Conservation (phyloP, 768 basidiomycete species). For the Termitomyces heimii region DNA sequence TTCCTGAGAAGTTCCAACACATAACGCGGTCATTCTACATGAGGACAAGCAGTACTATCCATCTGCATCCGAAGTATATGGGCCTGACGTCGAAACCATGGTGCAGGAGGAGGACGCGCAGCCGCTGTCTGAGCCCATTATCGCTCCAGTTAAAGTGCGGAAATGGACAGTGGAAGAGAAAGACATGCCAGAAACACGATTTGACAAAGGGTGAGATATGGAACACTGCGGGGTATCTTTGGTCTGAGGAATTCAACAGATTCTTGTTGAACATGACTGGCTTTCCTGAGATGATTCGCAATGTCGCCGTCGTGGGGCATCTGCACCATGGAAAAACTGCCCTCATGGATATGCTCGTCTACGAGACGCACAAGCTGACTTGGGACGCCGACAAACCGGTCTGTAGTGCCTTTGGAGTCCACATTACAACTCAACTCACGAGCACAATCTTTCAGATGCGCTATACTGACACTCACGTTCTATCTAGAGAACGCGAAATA, state of each 20-base stretch:
- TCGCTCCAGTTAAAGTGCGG: slow-evolving; percentile 91
- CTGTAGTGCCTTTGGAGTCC: slow-evolving; percentile 21
- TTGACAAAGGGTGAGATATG: slow-evolving; percentile 81
- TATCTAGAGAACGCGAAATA: slow-evolving; percentile 84
- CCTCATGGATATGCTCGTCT: slow-evolving; percentile 93
- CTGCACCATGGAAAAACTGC: slow-evolving; percentile 98
- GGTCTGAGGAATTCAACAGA: slow-evolving; percentile 32
- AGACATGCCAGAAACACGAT: slow-evolving; percentile 94
- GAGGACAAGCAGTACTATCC: slow-evolving; percentile 99
- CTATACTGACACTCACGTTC: slow-evolving; percentile 92
- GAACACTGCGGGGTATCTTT: slow-evolving; percentile 3
- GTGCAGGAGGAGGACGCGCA: slow-evolving; percentile 99
- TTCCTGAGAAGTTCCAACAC: slow-evolving; percentile 52
- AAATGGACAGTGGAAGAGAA: slow-evolving; percentile 96
- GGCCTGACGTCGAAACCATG: slow-evolving; percentile 88
- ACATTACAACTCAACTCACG: slow-evolving; percentile 3
- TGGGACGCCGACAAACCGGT: slow-evolving; percentile 93
- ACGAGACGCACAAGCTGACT: slow-evolving; percentile 91
- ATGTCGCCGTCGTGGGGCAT: slow-evolving; percentile 94
- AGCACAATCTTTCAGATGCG: slow-evolving; percentile 51
- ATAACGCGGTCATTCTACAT: slow-evolving; percentile 84
- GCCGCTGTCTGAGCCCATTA: slow-evolving; percentile 89
- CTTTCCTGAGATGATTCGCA: slow-evolving; percentile 92
- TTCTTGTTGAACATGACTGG: slow-evolving; percentile 89
- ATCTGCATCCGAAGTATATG: slow-evolving; percentile 87